Evolutionary conservation across 139 green algal species (phyloP).

Genomic region (Monoraphidium neglectum): DNA sequence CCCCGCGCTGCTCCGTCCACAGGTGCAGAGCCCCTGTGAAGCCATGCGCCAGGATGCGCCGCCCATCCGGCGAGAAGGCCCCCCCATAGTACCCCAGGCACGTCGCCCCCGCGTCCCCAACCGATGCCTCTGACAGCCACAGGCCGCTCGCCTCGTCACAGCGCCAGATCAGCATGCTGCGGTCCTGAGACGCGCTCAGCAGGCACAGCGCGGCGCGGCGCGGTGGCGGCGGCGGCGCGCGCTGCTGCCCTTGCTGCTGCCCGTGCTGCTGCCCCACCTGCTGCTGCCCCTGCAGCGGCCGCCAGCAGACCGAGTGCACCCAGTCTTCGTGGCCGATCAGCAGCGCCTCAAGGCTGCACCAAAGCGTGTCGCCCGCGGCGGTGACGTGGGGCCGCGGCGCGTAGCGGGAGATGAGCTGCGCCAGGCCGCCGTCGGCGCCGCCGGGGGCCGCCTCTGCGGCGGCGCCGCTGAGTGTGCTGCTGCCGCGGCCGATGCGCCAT

Average conservation of each 20-base stretch:
- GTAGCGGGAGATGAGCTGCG: constrained; percentile 51
- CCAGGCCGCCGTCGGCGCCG: constrained; percentile 11
- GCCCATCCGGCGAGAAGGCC: constrained; percentile 59
- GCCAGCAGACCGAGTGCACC: constrained; percentile 87
- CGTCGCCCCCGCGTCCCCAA: constrained; percentile 85
- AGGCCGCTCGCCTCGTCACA: constrained; percentile 65
- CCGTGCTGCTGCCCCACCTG: constrained; percentile 2
- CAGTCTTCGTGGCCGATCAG: constrained; percentile 96
- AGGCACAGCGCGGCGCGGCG: constrained; percentile 50
- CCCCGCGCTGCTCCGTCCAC: constrained; percentile 59
- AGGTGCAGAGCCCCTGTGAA: constrained; percentile 93
- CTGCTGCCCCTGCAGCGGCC: constrained; percentile 34
- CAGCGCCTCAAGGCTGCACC: constrained; percentile 74
- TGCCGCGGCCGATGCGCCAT: constrained; percentile 46
- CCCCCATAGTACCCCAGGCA: constrained; percentile 82
- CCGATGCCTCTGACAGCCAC: constrained; percentile 83
- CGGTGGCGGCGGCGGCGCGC: background rate
- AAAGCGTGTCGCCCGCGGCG: constrained; percentile 8
- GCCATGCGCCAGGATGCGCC: constrained; percentile 81
- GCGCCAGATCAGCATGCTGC: constrained; percentile 94
- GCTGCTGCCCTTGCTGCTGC: constrained; percentile 8
- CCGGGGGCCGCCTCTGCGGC: constrained; percentile 1
- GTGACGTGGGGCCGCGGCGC: constrained; percentile 47
- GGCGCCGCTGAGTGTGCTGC: constrained; percentile 7
- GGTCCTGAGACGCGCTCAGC: constrained; percentile 93